phyloP scores from a whole-genome alignment of 495 filamentous ascomycete genomes.

The Penicillium malachiteum region DNA sequence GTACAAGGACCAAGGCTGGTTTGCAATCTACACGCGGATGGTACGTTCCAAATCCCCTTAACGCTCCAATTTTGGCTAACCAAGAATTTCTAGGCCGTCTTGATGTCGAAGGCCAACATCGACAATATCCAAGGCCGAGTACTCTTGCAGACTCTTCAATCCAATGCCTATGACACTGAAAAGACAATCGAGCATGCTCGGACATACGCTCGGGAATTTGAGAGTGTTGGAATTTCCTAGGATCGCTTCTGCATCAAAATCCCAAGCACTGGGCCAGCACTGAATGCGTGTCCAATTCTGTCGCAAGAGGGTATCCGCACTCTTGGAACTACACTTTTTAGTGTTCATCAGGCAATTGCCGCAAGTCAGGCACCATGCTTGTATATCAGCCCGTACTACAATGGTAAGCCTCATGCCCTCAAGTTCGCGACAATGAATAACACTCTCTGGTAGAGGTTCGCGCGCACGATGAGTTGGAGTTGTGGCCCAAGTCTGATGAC shows the following conservation, averaged over 20 bases:
- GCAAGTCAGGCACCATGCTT: constrained; percentile 52
- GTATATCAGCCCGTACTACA: constrained; percentile 57
- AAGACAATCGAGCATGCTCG: constrained; percentile 39
- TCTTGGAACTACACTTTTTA: constrained; percentile 57
- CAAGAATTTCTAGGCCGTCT: constrained; percentile 17
- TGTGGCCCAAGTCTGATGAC: constrained; percentile 33
- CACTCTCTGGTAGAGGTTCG: constrained; percentile 11
- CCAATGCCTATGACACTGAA: constrained; percentile 32
- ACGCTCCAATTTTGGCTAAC: background rate
- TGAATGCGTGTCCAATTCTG: constrained; percentile 53
- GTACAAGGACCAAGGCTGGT: constrained; percentile 40
- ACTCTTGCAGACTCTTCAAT: constrained; percentile 38
- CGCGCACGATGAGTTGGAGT: constrained; percentile 27
- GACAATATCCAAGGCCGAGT: constrained; percentile 39
- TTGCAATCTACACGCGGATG: constrained; percentile 41
- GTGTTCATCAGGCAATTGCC: constrained; percentile 54
- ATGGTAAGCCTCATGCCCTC: constrained; percentile 15
- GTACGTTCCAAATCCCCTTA: constrained; percentile 9
- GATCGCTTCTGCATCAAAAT: constrained; percentile 60
- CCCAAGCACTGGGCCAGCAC: constrained; percentile 56
- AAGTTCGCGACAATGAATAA: background rate
- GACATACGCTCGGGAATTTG: constrained; percentile 39
- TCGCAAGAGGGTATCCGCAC: constrained; percentile 49
- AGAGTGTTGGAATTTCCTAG: constrained; percentile 34
- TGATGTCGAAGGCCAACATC: constrained; percentile 43